Base-by-base conservation (phyloP, 768 basidiomycete genomes). In the Chalciporus sphaerocephalus region DNA sequence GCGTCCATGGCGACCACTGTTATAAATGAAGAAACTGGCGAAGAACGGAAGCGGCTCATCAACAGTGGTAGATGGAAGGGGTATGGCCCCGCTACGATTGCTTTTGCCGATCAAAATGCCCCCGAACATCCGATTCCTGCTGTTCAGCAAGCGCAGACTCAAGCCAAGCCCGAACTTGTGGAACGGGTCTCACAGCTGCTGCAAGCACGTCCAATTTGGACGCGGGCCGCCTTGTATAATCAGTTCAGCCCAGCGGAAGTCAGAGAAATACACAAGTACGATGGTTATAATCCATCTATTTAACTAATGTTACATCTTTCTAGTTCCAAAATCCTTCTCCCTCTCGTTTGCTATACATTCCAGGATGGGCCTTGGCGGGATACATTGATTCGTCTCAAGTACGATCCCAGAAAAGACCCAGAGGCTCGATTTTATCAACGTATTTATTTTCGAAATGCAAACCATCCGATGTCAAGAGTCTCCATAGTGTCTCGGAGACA, bases 361-460 rank as follows among this genome's bases (percentile, higher is more conserved):
- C 80, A 85, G 54, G 94, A 96, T 53, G 96, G 96, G 0, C 93
- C 94, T 3, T 98, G 88, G 85, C 76, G 92, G 32, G 94, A 97
- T 55, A 87, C 88, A 12, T 75, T 93, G 40, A 76, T 97, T 27
- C 80, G 81, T 36, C 85, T 92, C 46, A 82, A 85, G 11, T 98
- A 93, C 58, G 96, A 99, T 59, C 96, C 96, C 8, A 75, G 94
- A 32, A 77, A 76, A 55, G 77, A 89, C 50, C 74, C 75, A 3
- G 69, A 74, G 39, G 84, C 90, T 16, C 75, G 89, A 52, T 80
- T 92, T 52, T 99, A 87, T 61, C 95, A 99, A 65, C 80, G 92
- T 12, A 69, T 97, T 4, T 89, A 91, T 62, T 92, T 99, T 61
- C 83, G 92, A 40, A 89, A 93, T 59, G 79, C 84, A 36, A 87